Evolutionary conservation across 1,284 basidiomycete genomes (phyloP).

Genomic region (Ceratobasidium sp.): DNA sequence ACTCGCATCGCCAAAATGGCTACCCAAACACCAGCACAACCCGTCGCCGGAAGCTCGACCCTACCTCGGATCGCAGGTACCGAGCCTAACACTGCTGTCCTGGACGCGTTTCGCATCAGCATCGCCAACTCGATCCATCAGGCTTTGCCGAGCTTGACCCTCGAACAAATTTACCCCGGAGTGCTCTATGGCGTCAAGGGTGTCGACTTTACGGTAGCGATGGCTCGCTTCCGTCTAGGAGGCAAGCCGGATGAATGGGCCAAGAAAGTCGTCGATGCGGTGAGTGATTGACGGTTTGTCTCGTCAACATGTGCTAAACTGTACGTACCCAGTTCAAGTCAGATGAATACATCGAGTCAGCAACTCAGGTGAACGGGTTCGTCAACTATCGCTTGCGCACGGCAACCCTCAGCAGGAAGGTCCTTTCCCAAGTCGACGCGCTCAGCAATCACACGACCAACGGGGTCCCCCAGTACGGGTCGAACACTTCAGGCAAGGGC

Average conservation of each 20-base stretch:
- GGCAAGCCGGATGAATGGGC: constrained; percentile 85
- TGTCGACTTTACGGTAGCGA: constrained; percentile 89
- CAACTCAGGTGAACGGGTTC: constrained; percentile 78
- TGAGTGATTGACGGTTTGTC: constrained; percentile 54
- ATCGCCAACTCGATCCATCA: constrained; percentile 81
- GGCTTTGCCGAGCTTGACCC: constrained; percentile 68
- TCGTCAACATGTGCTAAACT: not conserved
- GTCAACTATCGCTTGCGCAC: constrained; percentile 82
- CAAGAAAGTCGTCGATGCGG: constrained; percentile 74
- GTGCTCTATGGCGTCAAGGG: constrained; percentile 93
- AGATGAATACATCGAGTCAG: constrained; percentile 70
- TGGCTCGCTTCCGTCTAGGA: constrained; percentile 88
- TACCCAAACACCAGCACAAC: constrained; percentile 10
- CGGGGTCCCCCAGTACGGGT: constrained; percentile 71
- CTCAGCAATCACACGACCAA: constrained; percentile 69
- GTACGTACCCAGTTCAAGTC: constrained; percentile 63
- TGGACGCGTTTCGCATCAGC: constrained; percentile 87
- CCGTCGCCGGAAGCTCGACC: not conserved
- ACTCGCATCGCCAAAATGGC: constrained; percentile 13
- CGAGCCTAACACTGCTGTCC: constrained; percentile 72
- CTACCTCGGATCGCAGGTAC: constrained; percentile 68
- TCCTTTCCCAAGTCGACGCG: constrained; percentile 82
- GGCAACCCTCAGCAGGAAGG: constrained; percentile 72
- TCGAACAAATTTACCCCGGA: constrained; percentile 81
- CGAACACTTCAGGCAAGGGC: constrained; percentile 75